A percentile compares a stretch with the other conserved stretches of the same genome.
Conservation (phyloP, 768 basidiomycete species). For the Psilocybe cyanescens region DNA sequence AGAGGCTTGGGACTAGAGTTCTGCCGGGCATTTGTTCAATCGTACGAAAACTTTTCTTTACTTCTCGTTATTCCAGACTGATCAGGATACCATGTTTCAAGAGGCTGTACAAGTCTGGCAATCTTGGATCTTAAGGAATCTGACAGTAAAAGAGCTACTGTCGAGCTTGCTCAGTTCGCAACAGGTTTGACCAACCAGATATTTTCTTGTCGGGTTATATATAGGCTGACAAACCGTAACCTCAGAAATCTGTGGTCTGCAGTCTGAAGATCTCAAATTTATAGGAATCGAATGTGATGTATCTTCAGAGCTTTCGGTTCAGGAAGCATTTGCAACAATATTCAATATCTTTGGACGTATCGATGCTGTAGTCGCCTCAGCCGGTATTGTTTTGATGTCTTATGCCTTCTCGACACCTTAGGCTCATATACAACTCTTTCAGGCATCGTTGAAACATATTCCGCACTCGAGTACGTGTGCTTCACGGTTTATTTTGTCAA, state of each 20-base stretch:
- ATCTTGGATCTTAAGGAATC: constrained; percentile 80
- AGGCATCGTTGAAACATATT: constrained; percentile 89
- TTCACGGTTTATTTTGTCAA: not conserved
- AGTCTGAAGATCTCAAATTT: constrained; percentile 61
- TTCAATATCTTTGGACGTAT: constrained; percentile 70
- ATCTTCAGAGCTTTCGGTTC: constrained; percentile 77
- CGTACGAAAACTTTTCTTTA: constrained; percentile 47
- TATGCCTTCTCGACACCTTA: not conserved
- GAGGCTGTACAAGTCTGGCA: constrained; percentile 81
- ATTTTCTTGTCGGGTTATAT: not conserved
- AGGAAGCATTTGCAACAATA: constrained; percentile 69
- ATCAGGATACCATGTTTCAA: constrained; percentile 27
- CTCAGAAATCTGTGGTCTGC: constrained; percentile 57
- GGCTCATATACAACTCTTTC: constrained; percentile 7
- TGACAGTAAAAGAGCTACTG: constrained; percentile 69
- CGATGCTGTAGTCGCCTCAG: constrained; percentile 87
- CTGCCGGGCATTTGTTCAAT: constrained; percentile 87
- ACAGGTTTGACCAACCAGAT: constrained; percentile 12
- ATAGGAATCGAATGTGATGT: constrained; percentile 89
- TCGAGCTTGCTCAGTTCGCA: constrained; percentile 55
- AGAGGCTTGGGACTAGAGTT: constrained; percentile 91
- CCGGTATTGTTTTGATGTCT: constrained; percentile 53
- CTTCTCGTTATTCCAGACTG: not conserved
- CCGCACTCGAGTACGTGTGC: constrained; percentile 74
- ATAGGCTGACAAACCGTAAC: not conserved